These are phyloP conservation scores for Sicyos baderoa DNA, from an alignment of 306 rosid species.

Conservation along the genomic window DNA sequence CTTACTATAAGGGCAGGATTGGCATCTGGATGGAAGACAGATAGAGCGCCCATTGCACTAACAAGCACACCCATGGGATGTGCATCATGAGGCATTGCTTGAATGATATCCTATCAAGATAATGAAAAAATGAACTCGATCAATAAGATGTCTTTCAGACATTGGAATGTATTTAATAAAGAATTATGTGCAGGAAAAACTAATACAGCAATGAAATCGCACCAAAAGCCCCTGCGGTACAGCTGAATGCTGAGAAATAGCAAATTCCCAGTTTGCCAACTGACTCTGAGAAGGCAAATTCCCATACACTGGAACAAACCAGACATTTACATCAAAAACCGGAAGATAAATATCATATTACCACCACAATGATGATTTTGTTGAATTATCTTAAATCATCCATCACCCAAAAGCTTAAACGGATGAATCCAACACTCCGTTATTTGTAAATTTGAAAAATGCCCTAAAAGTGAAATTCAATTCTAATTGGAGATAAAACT, in stretches of 20 bases:
- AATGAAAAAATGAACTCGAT: constrained; percentile 12
- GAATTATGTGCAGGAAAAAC: not conserved
- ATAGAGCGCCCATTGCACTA: constrained; percentile 76
- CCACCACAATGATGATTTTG: not conserved
- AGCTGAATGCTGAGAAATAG: constrained; percentile 81
- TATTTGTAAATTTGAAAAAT: too few relatives aligned
- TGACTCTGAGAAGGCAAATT: constrained; percentile 74
- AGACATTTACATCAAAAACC: not conserved
- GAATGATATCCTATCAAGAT: constrained; percentile 62
- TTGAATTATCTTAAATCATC: too few relatives aligned
- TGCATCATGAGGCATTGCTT: constrained; percentile 92
- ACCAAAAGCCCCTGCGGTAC: constrained; percentile 87
- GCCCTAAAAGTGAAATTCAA: too few relatives aligned
- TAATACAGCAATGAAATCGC: constrained; percentile 12
- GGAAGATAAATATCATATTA: too few relatives aligned
- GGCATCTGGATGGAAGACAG: constrained; percentile 85
- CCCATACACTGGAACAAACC: constrained; percentile 58
- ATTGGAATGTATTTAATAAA: not conserved
- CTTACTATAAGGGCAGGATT: constrained; percentile 85
- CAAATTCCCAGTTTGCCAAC: constrained; percentile 69
- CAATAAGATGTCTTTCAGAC: not conserved
- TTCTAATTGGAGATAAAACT: too few relatives aligned
- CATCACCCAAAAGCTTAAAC: too few relatives aligned
- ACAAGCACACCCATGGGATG: constrained; percentile 94
- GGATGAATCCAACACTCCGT: too few relatives aligned